Base-by-base conservation (phyloP, 768 basidiomycete genomes). In the Sistotremastrum suecicum region DNA sequence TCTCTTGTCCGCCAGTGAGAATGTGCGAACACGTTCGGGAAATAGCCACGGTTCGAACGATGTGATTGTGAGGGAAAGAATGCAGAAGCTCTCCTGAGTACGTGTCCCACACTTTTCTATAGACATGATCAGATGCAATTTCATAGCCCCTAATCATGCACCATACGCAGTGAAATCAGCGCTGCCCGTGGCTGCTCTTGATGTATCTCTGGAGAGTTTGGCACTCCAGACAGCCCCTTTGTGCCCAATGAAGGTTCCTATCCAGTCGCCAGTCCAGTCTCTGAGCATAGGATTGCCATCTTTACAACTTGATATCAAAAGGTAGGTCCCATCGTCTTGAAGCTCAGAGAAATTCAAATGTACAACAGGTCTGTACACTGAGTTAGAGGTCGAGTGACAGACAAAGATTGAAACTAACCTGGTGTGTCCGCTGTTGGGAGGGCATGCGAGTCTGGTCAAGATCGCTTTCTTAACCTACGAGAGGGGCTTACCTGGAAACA, bases 201-300 rank as follows among this genome's bases (percentile, higher is more conserved):
- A 78, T 9, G 80, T 76, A 63, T 97, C 92, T 20, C 72, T 65
- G 30, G 84, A 88, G 49, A 99, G 76, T 64, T 95, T 94, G 42
- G 86, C 85, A 53, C 85, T 80, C 94, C 94, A 99, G 3, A 99
- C 94, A 5, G 94, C 94, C 54, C 94, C 95, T 61, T 88, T 86
- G 66, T 86, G 83, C 28, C 84, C 83, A 37, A 87, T 70, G 61
- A 86, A 88, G 11, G 84, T 87, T 35, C 95, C 95, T 59, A 95
- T 86, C 95, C 95, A 99, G 63, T 99, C 95, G 34, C 94, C 94
- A 46, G 88, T 86, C 92, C 92, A 94, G 58, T 90, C 84, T 58
- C 90, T 78, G 53, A 95, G 68, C 88, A 94, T 92, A 39, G 90
- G 92, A 56, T 90, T 97, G 34, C 95, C 95, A 71, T 98, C 95